Evolutionary conservation across 352 stramenopile species (phyloP), one percentile per base, ranked within the genome.

Genomic region (Phytophthora constricta): DNA sequence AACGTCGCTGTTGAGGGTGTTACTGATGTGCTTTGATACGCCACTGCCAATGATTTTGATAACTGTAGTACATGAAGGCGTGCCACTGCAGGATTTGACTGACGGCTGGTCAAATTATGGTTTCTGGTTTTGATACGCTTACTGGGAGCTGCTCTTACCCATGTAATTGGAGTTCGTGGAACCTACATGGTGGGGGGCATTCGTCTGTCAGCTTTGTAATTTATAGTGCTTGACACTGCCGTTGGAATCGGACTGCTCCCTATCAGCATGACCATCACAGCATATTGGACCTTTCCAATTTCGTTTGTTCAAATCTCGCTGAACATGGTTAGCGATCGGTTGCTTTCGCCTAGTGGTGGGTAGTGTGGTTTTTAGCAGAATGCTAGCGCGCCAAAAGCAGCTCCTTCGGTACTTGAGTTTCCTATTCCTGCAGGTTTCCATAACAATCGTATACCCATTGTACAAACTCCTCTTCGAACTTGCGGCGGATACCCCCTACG

Each of bases 111-210:
- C n/a, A n/a, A n/a, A n/a, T n/a, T n/a, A n/a, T n/a, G n/a, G n/a
- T n/a, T n/a, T n/a, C n/a, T 72, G 65, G 66, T 58, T 75, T 28
- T 57, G 70, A 17, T 28, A 31, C 4, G 34, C 34, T 4, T 70
- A 10, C 25, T 65, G 22, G 48, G 26, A 0, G 43, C 46, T 47
- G 50, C 65, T 2, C 31, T 59, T 16, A 27, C 20, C 16, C 43
- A 46, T 23, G 26, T 48, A 20, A 53, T 59, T 22, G 39, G 37
- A 23, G 58, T 48, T 1, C 58, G 59, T 39, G 48, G 47, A 10
- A 51, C 26, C 10, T 45, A 48, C 23, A 16, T 65, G 3, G 41
- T 59, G 5, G 39, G 58, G 1, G 39, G 48, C 5, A 37, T 54
- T 10, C 13, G 7, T 13, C 31, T 37, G 7, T 37, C 31, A 11